Percentiles rank a stretch among this genome's conserved stretches.
phyloP scores from a whole-genome alignment of 2,329 filamentous ascomycete genomes.

The Trichoderma hamatum region DNA sequence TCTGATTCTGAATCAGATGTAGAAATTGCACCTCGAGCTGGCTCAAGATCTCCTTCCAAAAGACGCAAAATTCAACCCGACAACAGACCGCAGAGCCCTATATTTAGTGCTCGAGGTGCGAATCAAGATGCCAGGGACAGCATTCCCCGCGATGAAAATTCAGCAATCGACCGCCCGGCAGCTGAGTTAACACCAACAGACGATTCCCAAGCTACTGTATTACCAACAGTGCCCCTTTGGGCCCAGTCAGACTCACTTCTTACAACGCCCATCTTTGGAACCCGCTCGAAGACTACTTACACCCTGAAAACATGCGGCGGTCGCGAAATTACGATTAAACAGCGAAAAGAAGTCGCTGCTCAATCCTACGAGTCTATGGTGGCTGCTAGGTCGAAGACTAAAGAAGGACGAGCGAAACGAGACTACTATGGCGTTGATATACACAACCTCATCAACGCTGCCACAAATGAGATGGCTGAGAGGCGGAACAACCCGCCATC shows the following conservation, averaged over 20 bases:
- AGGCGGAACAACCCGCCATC: conserved; percentile 31
- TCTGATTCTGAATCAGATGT: conserved; percentile 39
- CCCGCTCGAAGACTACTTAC: conserved; percentile 39
- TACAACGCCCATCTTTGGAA: conserved; percentile 35
- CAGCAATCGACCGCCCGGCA: neutral
- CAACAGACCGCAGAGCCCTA: neutral
- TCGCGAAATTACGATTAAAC: conserved; percentile 56
- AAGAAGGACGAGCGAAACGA: conserved; percentile 68
- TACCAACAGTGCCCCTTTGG: conserved; percentile 29
- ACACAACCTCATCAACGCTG: conserved; percentile 76
- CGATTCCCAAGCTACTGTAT: neutral
- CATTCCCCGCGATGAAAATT: neutral
- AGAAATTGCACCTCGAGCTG: conserved; percentile 5
- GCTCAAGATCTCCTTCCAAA: conserved; percentile 35
- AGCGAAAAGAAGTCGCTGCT: conserved; percentile 51
- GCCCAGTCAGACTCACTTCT: conserved; percentile 35
- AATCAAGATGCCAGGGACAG: neutral
- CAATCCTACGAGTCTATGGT: conserved; percentile 68
- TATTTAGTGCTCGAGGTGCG: conserved; percentile 18
- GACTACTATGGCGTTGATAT: conserved; percentile 94
- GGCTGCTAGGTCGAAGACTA: conserved; percentile 66
- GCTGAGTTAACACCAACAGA: neutral
- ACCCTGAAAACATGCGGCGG: conserved; percentile 61
- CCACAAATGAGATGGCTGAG: conserved; percentile 60
- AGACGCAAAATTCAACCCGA: conserved; percentile 37